These are phyloP conservation scores for Pseudogymnoascus sp. DNA, from an alignment of 2,329 filamentous ascomycete genomes.

Conservation along the genomic window DNA sequence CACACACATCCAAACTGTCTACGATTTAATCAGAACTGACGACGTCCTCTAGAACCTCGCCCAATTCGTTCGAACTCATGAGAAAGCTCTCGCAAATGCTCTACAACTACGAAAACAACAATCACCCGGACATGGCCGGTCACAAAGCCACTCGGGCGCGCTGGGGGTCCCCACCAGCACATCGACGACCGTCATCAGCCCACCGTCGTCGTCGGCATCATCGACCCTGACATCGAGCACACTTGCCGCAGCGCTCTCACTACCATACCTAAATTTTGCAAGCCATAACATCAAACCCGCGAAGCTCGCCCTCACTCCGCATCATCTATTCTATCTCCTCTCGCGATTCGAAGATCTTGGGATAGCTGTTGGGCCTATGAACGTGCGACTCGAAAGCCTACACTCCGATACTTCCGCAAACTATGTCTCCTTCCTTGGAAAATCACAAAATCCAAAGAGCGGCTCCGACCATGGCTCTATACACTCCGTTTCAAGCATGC, in stretches of 20 bases:
- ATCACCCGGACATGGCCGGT: conserved; percentile 60
- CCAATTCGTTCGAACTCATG: conserved; percentile 92
- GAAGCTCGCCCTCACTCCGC: conserved; percentile 86
- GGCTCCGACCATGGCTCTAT: conserved; percentile 84
- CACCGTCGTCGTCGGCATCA: conserved; percentile 52
- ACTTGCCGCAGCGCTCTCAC: conserved; percentile 77
- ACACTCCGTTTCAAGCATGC: conserved; percentile 90
- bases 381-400: conserved; percentile 88
- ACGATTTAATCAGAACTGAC: conserved; percentile 10
- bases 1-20: neutral
- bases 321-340: conserved; percentile 93
- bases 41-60: conserved; percentile 71
- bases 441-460: conserved; percentile 72
- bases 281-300: conserved; percentile 82
- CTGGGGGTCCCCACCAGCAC: conserved; percentile 36
- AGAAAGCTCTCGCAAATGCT: conserved; percentile 94
- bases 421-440: conserved; percentile 91
- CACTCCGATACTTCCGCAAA: conserved; percentile 82
- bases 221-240: conserved; percentile 65
- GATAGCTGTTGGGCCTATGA: conserved; percentile 92
- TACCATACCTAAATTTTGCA: conserved; percentile 77
- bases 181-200: conserved; percentile 42
- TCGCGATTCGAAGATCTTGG: conserved; percentile 90
- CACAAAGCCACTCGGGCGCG: conserved; percentile 57
- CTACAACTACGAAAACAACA: conserved; percentile 75